A percentile compares a stretch with the other conserved stretches of the same genome.
These are phyloP conservation scores for Xylariales sp. DNA, from an alignment of 2,329 filamentous ascomycete genomes.

Conservation along the genomic window DNA sequence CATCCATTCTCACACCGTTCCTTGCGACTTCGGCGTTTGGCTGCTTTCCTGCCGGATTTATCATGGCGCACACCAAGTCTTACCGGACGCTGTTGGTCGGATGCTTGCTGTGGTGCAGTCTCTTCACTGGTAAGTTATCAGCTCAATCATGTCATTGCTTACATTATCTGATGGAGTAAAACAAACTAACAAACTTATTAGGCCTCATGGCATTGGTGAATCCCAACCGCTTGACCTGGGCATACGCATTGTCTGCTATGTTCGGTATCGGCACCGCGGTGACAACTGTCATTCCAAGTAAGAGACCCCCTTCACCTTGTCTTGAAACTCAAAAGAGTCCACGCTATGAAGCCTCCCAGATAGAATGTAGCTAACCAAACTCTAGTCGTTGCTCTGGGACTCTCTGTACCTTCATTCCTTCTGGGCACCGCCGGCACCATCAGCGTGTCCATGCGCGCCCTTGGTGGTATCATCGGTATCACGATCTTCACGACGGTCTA, in stretches of 20 bases:
- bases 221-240: constrained; percentile 4
- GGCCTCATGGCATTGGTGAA: too few relatives aligned
- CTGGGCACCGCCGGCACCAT: constrained; percentile 4
- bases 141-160: background rate
- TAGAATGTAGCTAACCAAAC: too few relatives aligned
- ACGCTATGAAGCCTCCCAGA: too few relatives aligned
- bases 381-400: background rate
- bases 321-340: too few relatives aligned
- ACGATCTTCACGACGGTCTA: constrained; percentile 4
- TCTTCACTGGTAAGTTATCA: constrained; percentile 3
- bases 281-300: constrained; percentile 3
- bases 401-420: constrained; percentile 4
- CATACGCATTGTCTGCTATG: constrained; percentile 2
- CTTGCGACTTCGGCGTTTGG: constrained; percentile 2
- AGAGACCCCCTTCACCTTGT: background rate
- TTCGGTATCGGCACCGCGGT: constrained; percentile 3
- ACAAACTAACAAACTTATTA: background rate
- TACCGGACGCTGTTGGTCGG: background rate
- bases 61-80: constrained; percentile 2
- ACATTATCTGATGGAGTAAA: background rate
- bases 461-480: constrained; percentile 3
- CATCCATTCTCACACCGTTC: constrained; percentile 1
- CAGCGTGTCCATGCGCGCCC: constrained; percentile 1
- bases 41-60: constrained; percentile 1
- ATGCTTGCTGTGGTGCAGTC: constrained; percentile 4